Evolutionary conservation across 2,329 filamentous ascomycete species (phyloP).

Genomic region (Dactylellina parvicollis): DNA sequence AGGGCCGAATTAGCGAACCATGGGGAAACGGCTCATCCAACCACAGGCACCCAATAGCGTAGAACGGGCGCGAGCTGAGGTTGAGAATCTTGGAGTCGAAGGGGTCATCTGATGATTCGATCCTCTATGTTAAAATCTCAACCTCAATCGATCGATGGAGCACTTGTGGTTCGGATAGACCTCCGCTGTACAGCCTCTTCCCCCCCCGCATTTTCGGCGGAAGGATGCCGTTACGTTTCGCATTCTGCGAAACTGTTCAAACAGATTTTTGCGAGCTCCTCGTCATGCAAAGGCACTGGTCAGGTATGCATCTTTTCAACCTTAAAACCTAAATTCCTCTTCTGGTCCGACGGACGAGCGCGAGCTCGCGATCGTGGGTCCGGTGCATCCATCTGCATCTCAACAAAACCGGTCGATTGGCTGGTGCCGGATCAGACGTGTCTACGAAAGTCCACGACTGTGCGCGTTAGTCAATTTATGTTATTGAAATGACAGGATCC

Average conservation of each 20-base stretch:
- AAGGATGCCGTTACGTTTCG: slow-evolving; percentile 29
- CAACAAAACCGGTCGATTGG: slow-evolving; percentile 19
- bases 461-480: neutral
- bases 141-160: slow-evolving; percentile 1
- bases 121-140: neutral
- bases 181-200: slow-evolving; percentile 4
- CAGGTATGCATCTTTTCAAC: neutral
- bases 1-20: slow-evolving; percentile 32
- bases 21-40: slow-evolving; percentile 17
- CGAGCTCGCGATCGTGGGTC: slow-evolving; percentile 16
- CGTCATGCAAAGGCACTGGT: neutral
- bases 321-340: neutral
- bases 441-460: neutral
- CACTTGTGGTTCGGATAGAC: slow-evolving; percentile 9
- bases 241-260: slow-evolving; percentile 16
- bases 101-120: slow-evolving; percentile 18
- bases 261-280: slow-evolving; percentile 3
- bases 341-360: neutral
- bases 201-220: slow-evolving; percentile 34
- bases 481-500: neutral
- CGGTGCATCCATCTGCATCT: slow-evolving; percentile 1
- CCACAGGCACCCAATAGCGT: neutral
- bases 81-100: neutral
- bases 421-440: neutral
- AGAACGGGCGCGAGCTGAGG: slow-evolving; percentile 10